Evolutionary conservation across 1,284 basidiomycete species (phyloP), one percentile per base, ranked within the genome.

Genomic region (Apiotrichum domesticum): DNA sequence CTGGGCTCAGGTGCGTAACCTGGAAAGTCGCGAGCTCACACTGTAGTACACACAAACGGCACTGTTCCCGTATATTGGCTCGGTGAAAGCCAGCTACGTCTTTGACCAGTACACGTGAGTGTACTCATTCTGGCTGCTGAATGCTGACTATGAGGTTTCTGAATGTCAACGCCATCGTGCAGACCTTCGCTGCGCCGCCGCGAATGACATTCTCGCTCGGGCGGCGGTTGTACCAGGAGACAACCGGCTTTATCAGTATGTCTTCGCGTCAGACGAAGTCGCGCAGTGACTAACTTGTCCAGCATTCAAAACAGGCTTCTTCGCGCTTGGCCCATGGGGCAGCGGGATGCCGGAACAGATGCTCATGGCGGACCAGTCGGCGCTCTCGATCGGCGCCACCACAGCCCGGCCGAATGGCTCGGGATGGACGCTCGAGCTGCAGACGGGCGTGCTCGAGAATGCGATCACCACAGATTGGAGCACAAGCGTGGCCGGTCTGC

Each of bases 271-370:
- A 21, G 21, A 21, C 21, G 44, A 7, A 7, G 37, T 8, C 3
- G 3, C 2, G 6, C 10, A 21, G 9, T 1, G 0, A 6, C 39
- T 34, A 6, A 47, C 46, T 32, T 33, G 21, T 13, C 0, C 59
- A 74, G 70, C 75, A 42, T 70, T 75, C 55, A 72, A 76, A 42
- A 69, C 77, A 6, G 80, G 80, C 2, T 77, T 76, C 54, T 80
- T 69, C 61, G 66, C 68, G 1, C 54, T 80, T 10, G 75, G 76
- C 11, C 65, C 71, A 3, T 80, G 79, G 79, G 79, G 79, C 13
- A 52, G 68, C 1, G 41, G 37, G 6, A 50, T 57, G 42, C 44
- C 43, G 7, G 39, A 39, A 4, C 35, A 51, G 33, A 15, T 56
- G 37, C 58, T 58, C 49, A 43, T 61, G 29, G 48, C 56, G 11